phyloP scores from a whole-genome alignment of 495 filamentous ascomycete species.

The Pyrenula aspistea region DNA sequence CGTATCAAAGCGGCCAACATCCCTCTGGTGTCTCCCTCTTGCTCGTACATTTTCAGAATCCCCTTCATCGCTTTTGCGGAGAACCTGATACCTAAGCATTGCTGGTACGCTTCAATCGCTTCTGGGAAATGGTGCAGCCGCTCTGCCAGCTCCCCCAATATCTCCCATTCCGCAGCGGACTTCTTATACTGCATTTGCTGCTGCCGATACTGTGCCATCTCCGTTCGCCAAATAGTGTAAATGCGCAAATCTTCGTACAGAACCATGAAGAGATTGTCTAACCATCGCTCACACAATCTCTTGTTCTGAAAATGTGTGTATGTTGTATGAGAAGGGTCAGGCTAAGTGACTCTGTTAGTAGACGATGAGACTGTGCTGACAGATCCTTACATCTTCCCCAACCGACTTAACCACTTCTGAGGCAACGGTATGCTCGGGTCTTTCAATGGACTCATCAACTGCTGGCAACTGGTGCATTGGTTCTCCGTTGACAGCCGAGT shows the following conservation, averaged over 20 bases:
- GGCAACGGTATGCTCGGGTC: slow-evolving; percentile 70
- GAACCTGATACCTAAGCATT: slow-evolving; percentile 71
- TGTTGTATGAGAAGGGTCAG: slow-evolving; percentile 31
- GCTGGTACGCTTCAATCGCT: slow-evolving; percentile 81
- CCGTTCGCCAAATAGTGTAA: slow-evolving; percentile 97
- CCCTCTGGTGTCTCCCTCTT: slow-evolving; percentile 57
- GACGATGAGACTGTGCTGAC: not conserved
- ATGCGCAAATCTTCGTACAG: slow-evolving; percentile 95
- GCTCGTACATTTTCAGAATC: slow-evolving; percentile 65
- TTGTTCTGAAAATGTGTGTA: slow-evolving; percentile 83
- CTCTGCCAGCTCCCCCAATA: slow-evolving; percentile 85
- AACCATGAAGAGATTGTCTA: slow-evolving; percentile 98
- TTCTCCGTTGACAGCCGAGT: slow-evolving; percentile 19
- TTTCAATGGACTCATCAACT: slow-evolving; percentile 46
- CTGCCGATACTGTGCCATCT: slow-evolving; percentile 84
- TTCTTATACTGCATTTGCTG: slow-evolving; percentile 91
- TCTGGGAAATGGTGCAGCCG: slow-evolving; percentile 83
- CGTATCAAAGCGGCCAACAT: slow-evolving; percentile 72
- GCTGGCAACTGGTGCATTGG: slow-evolving; percentile 24
- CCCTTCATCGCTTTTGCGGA: slow-evolving; percentile 83
- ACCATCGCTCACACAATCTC: slow-evolving; percentile 91
- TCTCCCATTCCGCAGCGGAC: slow-evolving; percentile 94
- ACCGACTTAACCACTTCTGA: slow-evolving; percentile 73
- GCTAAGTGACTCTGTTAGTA: slow-evolving; percentile 10
- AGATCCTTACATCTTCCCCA: slow-evolving; percentile 60